Evolutionary conservation across 2,329 filamentous ascomycete genomes (phyloP).

Genomic region (Xylaria arbuscula): DNA sequence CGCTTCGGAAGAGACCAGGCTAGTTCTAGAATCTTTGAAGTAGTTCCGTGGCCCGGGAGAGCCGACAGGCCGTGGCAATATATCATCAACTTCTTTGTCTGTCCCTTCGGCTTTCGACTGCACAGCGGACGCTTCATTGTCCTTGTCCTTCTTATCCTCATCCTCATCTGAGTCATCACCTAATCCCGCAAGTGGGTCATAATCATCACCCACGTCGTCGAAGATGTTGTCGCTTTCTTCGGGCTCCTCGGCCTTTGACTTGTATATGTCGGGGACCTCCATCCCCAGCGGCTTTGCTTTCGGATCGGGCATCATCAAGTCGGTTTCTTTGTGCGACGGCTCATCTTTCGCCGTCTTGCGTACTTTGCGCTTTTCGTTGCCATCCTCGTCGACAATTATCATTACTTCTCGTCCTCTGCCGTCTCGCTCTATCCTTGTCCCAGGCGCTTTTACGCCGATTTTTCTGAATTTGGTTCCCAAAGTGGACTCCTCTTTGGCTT

Average conservation of each 20-base stretch:
- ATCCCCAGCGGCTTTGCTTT: conserved; percentile 70
- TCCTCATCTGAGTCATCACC: conserved; percentile 56
- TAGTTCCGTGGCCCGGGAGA: conserved; percentile 64
- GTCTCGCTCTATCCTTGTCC: conserved; percentile 70
- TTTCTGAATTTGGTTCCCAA: conserved; percentile 73
- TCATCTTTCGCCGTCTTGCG: conserved; percentile 59
- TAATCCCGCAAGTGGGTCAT: conserved; percentile 73
- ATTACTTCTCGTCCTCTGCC: conserved; percentile 71
- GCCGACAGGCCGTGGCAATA: conserved; percentile 56
- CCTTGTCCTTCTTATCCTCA: conserved; percentile 43
- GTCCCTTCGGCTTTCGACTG: conserved; percentile 39
- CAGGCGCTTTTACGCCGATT: conserved; percentile 66
- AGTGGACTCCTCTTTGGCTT: conserved; percentile 61
- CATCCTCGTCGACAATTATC: conserved; percentile 74
- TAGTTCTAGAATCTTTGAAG: conserved; percentile 69
- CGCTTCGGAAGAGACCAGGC: conserved; percentile 64
- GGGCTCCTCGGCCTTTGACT: conserved; percentile 59
- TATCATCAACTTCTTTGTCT: conserved; percentile 43
- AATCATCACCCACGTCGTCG: conserved; percentile 73
- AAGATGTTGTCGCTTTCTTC: conserved; percentile 73
- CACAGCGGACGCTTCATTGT: conserved; percentile 41
- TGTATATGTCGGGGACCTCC: conserved; percentile 72
- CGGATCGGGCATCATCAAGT: conserved; percentile 64
- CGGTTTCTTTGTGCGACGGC: conserved; percentile 53
- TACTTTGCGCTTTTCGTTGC: conserved; percentile 73